These are phyloP conservation scores for Xylaria sp. DNA, from an alignment of 2,329 filamentous ascomycete species.

Conservation along the genomic window DNA sequence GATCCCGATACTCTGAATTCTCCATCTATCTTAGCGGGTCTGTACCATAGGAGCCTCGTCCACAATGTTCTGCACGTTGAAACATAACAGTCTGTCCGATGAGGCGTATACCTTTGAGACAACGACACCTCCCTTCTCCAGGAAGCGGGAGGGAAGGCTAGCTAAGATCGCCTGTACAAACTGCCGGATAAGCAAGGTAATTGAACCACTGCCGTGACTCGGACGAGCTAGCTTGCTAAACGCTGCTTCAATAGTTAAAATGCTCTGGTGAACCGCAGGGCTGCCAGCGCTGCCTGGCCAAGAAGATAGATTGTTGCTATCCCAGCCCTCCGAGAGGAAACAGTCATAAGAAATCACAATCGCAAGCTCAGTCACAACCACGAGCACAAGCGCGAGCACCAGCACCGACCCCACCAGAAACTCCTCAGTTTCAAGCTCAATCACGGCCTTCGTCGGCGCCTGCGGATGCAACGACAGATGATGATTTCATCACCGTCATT, in stretches of 20 bases:
- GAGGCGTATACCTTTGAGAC: conserved; percentile 40
- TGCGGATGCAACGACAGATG: conserved; percentile 21
- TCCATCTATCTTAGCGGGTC: conserved; percentile 21
- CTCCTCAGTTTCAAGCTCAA: conserved; percentile 29
- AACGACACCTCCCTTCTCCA: conserved; percentile 38
- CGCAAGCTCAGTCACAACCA: conserved; percentile 5
- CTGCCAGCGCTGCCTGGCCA: conserved; percentile 37
- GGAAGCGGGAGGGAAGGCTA: conserved; percentile 37
- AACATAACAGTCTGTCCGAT: conserved; percentile 36
- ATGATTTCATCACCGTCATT: conserved; percentile 31
- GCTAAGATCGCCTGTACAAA: conserved; percentile 39
- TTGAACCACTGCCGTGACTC: neutral
- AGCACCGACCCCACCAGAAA: conserved; percentile 36
- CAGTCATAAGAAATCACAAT: conserved; percentile 35
- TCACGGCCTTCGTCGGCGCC: conserved; percentile 22
- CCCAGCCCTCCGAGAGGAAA: conserved; percentile 34
- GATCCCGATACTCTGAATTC: conserved; percentile 29
- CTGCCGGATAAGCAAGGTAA: conserved; percentile 41
- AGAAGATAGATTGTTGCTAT: conserved; percentile 38
- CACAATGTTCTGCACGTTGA: conserved; percentile 40
- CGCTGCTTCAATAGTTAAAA: conserved; percentile 31
- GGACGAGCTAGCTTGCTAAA: conserved; percentile 13
- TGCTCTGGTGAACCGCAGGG: conserved; percentile 37
- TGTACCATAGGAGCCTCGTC: neutral
- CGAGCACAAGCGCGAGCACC: conserved; percentile 15